Evolutionary conservation across 345 rosid genomes (phyloP).

Genomic region (Jatropha curcas): DNA sequence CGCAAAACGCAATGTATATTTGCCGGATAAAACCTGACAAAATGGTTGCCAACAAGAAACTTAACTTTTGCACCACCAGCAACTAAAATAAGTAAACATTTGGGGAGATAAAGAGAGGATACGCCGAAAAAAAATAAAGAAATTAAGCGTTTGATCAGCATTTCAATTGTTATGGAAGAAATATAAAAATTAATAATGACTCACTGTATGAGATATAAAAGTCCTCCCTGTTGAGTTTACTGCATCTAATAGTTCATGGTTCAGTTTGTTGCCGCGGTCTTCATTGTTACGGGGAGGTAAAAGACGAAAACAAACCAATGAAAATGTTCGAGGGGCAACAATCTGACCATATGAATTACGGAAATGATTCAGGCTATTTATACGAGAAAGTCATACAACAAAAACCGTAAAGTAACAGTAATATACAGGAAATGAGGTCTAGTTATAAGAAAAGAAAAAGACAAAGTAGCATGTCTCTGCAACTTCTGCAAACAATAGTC

Average conservation of each 20-base stretch:
- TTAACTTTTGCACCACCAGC: neutral
- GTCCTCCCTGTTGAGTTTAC: constrained; percentile 76
- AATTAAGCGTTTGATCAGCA: neutral
- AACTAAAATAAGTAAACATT: neutral
- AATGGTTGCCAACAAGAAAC: neutral
- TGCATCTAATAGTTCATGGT: constrained; percentile 62
- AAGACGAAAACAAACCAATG: constrained; percentile 78
- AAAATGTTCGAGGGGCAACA: constrained; percentile 68
- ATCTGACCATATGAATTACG: constrained; percentile 43
- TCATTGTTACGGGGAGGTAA: constrained; percentile 37
- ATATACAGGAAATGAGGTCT: too few relatives aligned
- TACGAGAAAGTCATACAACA: neutral
- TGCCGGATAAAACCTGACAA: constrained; percentile 64
- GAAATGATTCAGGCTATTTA: neutral
- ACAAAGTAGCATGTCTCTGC: neutral
- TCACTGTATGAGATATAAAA: constrained; percentile 84
- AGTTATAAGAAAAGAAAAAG: too few relatives aligned
- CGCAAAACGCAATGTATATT: constrained; percentile 62
- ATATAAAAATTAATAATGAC: constrained; percentile 11
- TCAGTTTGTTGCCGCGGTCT: constrained; percentile 48
- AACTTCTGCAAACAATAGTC: neutral
- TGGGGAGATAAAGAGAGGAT: neutral
- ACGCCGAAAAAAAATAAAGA: neutral
- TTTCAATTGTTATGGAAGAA: neutral
- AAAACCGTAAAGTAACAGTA: neutral